phyloP scores from a whole-genome alignment of 1,284 basidiomycete genomes.

The Ganoderma leucocontextum region DNA sequence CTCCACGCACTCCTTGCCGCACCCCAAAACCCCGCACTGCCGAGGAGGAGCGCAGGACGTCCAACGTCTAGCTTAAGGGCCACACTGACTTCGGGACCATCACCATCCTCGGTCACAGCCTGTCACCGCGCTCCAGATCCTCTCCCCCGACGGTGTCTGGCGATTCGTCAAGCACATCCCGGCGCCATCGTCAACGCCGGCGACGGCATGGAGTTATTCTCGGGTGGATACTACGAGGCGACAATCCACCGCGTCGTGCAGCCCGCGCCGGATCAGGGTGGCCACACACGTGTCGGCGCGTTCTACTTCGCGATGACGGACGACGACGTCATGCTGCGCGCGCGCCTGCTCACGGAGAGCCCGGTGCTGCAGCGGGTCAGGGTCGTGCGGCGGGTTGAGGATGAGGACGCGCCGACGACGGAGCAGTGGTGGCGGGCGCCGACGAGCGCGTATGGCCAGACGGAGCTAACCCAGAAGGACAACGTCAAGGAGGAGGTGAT shows the following conservation, averaged over 20 bases:
- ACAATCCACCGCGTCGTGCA: constrained; percentile 54
- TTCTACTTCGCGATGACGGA: constrained; percentile 49
- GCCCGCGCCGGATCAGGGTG: constrained; percentile 57
- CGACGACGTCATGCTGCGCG: constrained; percentile 41
- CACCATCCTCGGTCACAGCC: constrained; percentile 71
- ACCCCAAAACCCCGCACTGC: constrained; percentile 51
- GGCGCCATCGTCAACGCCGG: constrained; percentile 57
- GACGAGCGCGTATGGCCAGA: constrained; percentile 48
- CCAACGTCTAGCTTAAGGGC: constrained; percentile 51
- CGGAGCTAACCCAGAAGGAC: constrained; percentile 44
- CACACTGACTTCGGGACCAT: constrained; percentile 72
- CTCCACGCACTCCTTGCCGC: too few species aligned
- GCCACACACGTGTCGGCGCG: constrained; percentile 51
- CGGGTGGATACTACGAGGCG: constrained; percentile 53
- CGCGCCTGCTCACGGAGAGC: constrained; percentile 42
- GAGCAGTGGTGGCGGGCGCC: constrained; percentile 49
- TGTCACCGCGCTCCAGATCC: constrained; percentile 59
- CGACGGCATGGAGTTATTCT: constrained; percentile 52
- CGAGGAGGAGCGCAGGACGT: constrained; percentile 63
- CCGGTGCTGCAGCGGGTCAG: constrained; percentile 43
- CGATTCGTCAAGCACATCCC: constrained; percentile 67
- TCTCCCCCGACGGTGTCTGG: constrained; percentile 52
- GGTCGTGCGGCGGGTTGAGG: constrained; percentile 39
- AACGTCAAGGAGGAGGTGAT: constrained; percentile 53
- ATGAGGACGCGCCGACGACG: constrained; percentile 46